Conservation (phyloP, 192 early-diverging fungal genomes). For the Podila minutissima region DNA sequence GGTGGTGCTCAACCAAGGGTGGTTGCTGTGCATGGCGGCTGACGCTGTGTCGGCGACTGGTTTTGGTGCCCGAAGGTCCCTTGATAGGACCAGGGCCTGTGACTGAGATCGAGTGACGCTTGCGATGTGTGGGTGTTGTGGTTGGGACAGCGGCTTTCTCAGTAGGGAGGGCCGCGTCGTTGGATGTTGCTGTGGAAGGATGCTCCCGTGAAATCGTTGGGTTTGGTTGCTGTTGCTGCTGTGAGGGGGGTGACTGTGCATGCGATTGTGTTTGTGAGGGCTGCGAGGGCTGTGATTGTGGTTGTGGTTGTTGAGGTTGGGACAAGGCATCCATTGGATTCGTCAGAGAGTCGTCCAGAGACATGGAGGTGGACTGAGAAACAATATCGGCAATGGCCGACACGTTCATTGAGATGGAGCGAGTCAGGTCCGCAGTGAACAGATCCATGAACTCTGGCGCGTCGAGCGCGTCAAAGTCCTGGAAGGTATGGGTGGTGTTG, state of each 20-base stretch:
- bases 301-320: neutral
- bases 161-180: neutral
- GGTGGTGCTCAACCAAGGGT: conserved; percentile 37
- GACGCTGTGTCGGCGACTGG: conserved; percentile 37
- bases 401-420: neutral
- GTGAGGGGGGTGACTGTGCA: neutral
- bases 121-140: neutral
- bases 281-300: neutral
- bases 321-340: neutral
- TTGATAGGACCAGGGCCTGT: conserved; percentile 12
- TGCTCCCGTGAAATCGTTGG: neutral
- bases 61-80: neutral
- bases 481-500: neutral
- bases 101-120: neutral
- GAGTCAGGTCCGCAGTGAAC: neutral
- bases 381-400: neutral
- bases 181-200: conserved; percentile 6
- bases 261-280: neutral
- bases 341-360: neutral
- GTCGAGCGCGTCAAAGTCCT: neutral
- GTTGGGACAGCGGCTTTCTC: neutral
- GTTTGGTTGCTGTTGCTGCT: conserved; percentile 12
- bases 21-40: conserved; percentile 45
- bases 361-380: neutral
- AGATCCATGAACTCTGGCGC: conserved; percentile 7